Evolutionary conservation across 2,329 filamentous ascomycete genomes (phyloP), one percentile per base, ranked within the genome.

Genomic region (Alternaria sp.): DNA sequence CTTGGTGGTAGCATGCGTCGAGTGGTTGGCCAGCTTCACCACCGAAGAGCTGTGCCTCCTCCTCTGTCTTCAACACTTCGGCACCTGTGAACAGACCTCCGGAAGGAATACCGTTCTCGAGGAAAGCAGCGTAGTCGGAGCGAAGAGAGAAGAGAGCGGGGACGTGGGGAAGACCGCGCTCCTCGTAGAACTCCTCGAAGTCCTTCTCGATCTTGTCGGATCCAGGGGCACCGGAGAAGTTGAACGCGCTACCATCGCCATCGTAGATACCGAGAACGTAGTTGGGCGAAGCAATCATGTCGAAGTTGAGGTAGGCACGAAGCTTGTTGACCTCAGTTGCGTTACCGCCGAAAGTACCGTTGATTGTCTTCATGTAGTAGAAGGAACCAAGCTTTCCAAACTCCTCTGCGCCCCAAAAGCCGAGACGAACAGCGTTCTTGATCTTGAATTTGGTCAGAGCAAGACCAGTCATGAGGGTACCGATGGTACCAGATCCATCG

Each of bases 271-370:
- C 76, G 25, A 77, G 72, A 34, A 78, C 72, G 62, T 77, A 80
- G 74, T 79, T 80, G 44, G 78, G 78, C 3, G 69, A 74, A 5
- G 76, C 78, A 43, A 80, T 78, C 79, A 81, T 81, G 68, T 81
- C 79, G 67, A 80, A 81, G 73, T 81, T 80, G 64, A 81, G 77
- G 66, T 80, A 80, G 12, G 79, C 76, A 11, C 78, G 73, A 57
- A 81, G 72, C 65, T 80, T 80, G 57, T 61, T 64, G 27, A 75
- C 73, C 57, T 80, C 78, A 3, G 68, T 60, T n/a, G 64, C 55
- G 32, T 62, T 66, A 45, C 74, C 74, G 36, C 63, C 61, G 30
- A 79, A 67, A 20, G 69, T 71, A 28, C 74, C 74, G 63, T 76
- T 76, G 54, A 79, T 70, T 10, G 68, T 70, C 65, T 74, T 74